Evolutionary conservation across 2,329 filamentous ascomycete genomes (phyloP).

Genomic region (Trichophyton schoenleinii): DNA sequence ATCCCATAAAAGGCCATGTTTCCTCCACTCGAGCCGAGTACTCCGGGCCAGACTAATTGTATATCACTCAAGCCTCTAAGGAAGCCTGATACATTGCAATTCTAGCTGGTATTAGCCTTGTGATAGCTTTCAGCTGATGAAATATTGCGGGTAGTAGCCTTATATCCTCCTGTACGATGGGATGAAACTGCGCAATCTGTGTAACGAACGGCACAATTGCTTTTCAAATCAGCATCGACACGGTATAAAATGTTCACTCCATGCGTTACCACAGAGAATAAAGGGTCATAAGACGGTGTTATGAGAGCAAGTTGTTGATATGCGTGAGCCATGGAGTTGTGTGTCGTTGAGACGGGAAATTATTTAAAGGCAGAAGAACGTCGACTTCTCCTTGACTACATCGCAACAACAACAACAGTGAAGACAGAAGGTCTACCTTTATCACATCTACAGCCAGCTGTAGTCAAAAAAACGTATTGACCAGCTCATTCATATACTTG

Average conservation of each 20-base stretch:
- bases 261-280: neutral
- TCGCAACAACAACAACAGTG: neutral
- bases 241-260: neutral
- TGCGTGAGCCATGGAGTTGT: neutral
- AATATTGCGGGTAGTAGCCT: neutral
- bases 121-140: neutral
- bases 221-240: neutral
- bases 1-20: neutral
- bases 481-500: neutral
- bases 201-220: neutral
- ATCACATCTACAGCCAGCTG: neutral
- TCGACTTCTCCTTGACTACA: neutral
- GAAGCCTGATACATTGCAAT: neutral
- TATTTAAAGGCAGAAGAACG: neutral
- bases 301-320: neutral
- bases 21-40: neutral
- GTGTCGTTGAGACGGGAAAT: neutral
- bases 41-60: no score
- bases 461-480: neutral
- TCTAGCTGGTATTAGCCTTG: neutral
- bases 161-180: neutral
- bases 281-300: neutral
- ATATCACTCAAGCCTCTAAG: neutral
- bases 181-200: neutral
- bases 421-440: neutral